These are phyloP conservation scores for Lithohypha guttulata DNA, from an alignment of 2,329 filamentous ascomycete genomes.

Conservation along the genomic window DNA sequence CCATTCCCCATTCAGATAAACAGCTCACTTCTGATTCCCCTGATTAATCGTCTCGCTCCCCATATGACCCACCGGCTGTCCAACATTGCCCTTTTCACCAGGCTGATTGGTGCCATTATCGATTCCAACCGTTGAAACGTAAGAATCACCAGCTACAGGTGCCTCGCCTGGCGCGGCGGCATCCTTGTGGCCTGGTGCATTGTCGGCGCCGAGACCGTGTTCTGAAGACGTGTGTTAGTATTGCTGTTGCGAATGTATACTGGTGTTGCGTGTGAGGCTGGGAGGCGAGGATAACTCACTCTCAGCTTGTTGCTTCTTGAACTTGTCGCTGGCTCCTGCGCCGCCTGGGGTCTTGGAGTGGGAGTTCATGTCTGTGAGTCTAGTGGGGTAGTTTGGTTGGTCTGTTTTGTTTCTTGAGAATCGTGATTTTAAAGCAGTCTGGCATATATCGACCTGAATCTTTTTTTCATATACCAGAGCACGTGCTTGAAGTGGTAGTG, in stretches of 20 bases:
- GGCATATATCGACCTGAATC: no score
- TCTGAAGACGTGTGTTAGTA: conserved; percentile 1
- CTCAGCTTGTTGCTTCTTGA: conserved; percentile 8
- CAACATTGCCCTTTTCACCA: conserved; percentile 8
- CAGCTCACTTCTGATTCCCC: conserved; percentile 3
- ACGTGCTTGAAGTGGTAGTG: no score
- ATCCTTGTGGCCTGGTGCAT: conserved; percentile 7
- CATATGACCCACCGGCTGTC: conserved; percentile 5
- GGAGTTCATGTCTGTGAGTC: not conserved
- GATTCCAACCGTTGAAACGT: conserved; percentile 1
- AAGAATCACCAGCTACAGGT: conserved; percentile 9
- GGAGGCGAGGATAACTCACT: no score
- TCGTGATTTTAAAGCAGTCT: no score
- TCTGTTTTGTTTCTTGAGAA: not conserved
- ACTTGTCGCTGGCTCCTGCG: conserved; percentile 8
- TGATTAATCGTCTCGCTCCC: conserved; percentile 4
- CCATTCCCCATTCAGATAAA: not conserved
- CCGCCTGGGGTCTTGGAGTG: conserved; percentile 8
- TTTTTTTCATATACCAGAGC: no score
- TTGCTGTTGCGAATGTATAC: no score
- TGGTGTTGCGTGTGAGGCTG: no score
- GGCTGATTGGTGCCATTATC: conserved; percentile 6
- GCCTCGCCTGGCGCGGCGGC: conserved; percentile 5
- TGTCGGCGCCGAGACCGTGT: conserved; percentile 6
- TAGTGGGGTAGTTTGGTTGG: not conserved